phyloP scores from a whole-genome alignment of 352 stramenopile species.

The Phytopythium ostracodes region DNA sequence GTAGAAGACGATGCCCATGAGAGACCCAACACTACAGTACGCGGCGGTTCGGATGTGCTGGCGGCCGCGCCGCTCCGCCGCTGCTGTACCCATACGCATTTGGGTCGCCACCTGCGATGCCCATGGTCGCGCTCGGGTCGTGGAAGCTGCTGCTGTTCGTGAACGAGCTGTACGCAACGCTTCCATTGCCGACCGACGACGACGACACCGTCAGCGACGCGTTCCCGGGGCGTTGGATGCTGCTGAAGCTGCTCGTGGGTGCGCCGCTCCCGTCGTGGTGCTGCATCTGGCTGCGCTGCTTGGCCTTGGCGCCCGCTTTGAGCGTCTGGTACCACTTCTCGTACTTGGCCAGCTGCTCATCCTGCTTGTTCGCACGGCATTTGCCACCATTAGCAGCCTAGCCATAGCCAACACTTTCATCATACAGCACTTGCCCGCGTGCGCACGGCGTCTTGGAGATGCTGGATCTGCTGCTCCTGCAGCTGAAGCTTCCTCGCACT shows the following conservation, averaged over 20 bases:
- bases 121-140: constrained; percentile 17
- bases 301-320: constrained; percentile 78
- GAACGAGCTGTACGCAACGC: constrained; percentile 43
- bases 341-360: constrained; percentile 77
- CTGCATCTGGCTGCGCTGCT: constrained; percentile 63
- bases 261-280: constrained; percentile 16
- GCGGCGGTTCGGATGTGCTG: constrained; percentile 66
- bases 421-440: constrained; percentile 38
- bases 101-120: not conserved
- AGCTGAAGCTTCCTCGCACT: constrained; percentile 35
- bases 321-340: constrained; percentile 87
- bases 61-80: constrained; percentile 25
- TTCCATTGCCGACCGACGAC: constrained; percentile 15
- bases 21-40: constrained; percentile 30
- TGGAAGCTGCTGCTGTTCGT: constrained; percentile 70
- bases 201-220: not conserved
- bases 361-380: constrained; percentile 15
- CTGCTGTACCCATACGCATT: constrained; percentile 5
- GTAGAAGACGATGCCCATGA: not conserved
- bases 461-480: constrained; percentile 55
- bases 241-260: constrained; percentile 34
- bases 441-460: constrained; percentile 43
- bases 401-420: no score
- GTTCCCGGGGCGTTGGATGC: constrained; percentile 2
- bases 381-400: no score